Evolutionary conservation across 257 asterid genomes (phyloP).

Genomic region (Mentha longifolia): DNA sequence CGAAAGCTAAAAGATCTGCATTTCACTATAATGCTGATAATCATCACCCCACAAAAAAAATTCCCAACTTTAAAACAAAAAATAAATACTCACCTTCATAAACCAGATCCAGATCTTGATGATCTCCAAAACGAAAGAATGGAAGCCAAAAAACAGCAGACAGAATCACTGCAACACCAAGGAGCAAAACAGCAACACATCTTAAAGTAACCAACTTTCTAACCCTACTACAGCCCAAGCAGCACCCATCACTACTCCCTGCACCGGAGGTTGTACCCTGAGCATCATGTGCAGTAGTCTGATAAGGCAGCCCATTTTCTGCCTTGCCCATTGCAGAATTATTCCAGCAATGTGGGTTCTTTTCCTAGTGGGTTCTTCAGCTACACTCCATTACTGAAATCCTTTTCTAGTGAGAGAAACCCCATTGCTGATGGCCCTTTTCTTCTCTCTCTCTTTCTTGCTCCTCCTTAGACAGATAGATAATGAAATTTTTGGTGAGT

Average conservation of each 20-base stretch:
- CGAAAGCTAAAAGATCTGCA: constrained; percentile 36
- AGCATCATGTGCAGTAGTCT: constrained; percentile 58
- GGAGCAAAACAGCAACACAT: constrained; percentile 64
- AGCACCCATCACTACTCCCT: constrained; percentile 41
- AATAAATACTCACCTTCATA: constrained; percentile 41
- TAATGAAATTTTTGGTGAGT: constrained; percentile 42
- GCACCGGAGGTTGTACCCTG: constrained; percentile 47
- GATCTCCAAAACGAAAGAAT: constrained; percentile 56
- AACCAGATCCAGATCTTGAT: constrained; percentile 80
- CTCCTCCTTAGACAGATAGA: constrained; percentile 26
- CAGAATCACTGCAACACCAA: constrained; percentile 68
- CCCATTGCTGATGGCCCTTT: constrained; percentile 32
- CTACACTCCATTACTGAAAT: constrained; percentile 55
- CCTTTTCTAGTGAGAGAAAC: constrained; percentile 39
- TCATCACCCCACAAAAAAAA: constrained; percentile 1
- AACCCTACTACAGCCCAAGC: constrained; percentile 51
- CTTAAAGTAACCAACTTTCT: constrained; percentile 55
- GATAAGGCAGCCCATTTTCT: constrained; percentile 54
- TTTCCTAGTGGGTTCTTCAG: constrained; percentile 34
- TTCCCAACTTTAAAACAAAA: constrained; percentile 2
- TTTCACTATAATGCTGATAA: constrained; percentile 21
- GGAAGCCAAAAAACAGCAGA: constrained; percentile 86
- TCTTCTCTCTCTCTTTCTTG: constrained; percentile 15
- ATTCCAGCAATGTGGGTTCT: constrained; percentile 58
- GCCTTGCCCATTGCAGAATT: constrained; percentile 75